Evolutionary conservation across 768 basidiomycete genomes (phyloP).

Genomic region (Podaxis sp.): DNA sequence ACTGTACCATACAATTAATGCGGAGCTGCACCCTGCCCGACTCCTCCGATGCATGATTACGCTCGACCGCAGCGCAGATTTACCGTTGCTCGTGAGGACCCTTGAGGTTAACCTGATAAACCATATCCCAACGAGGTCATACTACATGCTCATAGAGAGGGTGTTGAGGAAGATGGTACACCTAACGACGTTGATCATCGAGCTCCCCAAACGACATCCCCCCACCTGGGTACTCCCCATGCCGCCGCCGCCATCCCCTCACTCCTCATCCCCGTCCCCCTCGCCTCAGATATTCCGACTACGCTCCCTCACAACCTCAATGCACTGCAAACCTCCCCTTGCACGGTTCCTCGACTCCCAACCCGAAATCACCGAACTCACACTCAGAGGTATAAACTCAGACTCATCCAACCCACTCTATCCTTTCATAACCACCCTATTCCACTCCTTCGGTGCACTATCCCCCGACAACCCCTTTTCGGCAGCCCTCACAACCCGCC

Average conservation of each 20-base stretch:
- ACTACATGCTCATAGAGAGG: conserved; percentile 49
- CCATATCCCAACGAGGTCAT: conserved; percentile 41
- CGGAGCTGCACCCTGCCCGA: neutral
- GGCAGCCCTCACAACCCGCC: conserved; percentile 8
- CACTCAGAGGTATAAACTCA: conserved; percentile 51
- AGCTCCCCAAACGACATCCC: conserved; percentile 41
- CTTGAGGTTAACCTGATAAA: conserved; percentile 45
- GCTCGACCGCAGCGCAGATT: conserved; percentile 36
- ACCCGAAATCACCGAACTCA: conserved; percentile 47
- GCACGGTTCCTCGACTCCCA: conserved; percentile 54
- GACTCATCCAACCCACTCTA: conserved; percentile 22
- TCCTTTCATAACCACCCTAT: conserved; percentile 22
- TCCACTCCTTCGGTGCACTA: conserved; percentile 17
- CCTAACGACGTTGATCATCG: conserved; percentile 47
- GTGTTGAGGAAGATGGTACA: conserved; percentile 38
- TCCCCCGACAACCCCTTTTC: conserved; percentile 21
- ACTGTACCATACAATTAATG: conserved; percentile 23
- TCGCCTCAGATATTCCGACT: conserved; percentile 39
- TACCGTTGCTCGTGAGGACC: conserved; percentile 41
- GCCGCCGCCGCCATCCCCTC: conserved; percentile 22
- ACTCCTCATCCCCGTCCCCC: conserved; percentile 16
- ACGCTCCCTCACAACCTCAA: conserved; percentile 50
- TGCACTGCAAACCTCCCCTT: conserved; percentile 49
- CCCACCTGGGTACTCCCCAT: conserved; percentile 44
- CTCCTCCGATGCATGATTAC: conserved; percentile 38